A percentile compares a stretch with the other conserved stretches of the same genome.
Conservation (phyloP, 352 stramenopile genomes). For the Globisporangium echinulatum region DNA sequence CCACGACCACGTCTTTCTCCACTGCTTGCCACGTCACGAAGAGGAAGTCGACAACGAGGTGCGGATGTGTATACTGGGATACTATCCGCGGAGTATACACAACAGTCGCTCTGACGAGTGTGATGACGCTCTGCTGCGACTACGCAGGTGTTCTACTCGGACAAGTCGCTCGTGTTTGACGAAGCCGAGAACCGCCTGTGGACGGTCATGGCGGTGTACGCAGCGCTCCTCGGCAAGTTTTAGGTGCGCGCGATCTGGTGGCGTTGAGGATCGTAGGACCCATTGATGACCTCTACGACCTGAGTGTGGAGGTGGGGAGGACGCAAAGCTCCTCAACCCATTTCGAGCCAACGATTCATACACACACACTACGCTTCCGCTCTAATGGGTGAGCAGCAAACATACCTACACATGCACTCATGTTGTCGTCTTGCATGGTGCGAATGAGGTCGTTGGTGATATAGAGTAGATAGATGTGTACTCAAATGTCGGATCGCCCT, state of each 20-base stretch:
- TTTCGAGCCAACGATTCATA: too few species aligned
- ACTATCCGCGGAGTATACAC: not conserved
- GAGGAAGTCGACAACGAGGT: conserved; percentile 98
- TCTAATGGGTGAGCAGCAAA: too few species aligned
- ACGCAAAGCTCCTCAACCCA: too few species aligned
- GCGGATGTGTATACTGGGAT: not conserved
- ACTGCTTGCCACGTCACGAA: conserved; percentile 95
- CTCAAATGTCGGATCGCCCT: too few species aligned
- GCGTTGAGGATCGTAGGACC: too few species aligned
- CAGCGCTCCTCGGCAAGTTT: conserved; percentile 57
- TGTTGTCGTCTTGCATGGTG: too few species aligned
- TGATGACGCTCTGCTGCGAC: not conserved
- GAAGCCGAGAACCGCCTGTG: conserved; percentile 98
- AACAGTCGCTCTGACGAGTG: not conserved
- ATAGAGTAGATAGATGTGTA: too few species aligned
- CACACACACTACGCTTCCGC: too few species aligned
- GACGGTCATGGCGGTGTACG: conserved; percentile 97
- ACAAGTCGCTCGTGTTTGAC: conserved; percentile 94
- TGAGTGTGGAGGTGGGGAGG: too few species aligned
- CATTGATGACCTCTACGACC: too few species aligned
- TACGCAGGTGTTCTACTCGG: conserved; percentile 90
- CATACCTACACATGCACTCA: too few species aligned
- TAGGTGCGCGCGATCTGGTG: conserved; percentile 8
- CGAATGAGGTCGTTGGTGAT: too few species aligned
- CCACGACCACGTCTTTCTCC: conserved; percentile 93